These are phyloP conservation scores for Raffaelea albimanens DNA, from an alignment of 2,329 filamentous ascomycete genomes.

Conservation along the genomic window DNA sequence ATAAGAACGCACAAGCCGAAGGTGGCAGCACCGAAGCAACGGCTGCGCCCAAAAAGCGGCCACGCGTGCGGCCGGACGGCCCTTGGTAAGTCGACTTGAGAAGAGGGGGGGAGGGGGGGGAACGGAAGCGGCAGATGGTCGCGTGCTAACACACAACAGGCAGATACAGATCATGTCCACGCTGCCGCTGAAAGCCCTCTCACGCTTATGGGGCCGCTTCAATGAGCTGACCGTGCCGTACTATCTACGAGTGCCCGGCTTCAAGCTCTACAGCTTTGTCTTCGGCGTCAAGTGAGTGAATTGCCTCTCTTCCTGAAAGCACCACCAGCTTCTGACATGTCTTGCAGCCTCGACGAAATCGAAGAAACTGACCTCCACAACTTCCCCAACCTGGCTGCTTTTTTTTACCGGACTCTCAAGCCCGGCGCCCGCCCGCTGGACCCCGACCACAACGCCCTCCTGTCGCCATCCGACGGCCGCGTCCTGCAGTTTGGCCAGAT, in stretches of 20 bases:
- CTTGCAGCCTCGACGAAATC: constrained; percentile 67
- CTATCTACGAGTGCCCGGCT: constrained; percentile 78
- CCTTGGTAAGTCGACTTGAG: constrained; percentile 57
- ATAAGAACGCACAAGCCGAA: constrained; percentile 32
- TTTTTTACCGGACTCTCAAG: constrained; percentile 94
- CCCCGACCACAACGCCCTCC: constrained; percentile 65
- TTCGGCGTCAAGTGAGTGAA: constrained; percentile 68
- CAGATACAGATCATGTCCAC: constrained; percentile 92
- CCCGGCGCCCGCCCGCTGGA: constrained; percentile 80
- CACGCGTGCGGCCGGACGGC: constrained; percentile 67
- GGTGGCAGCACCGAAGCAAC: constrained; percentile 21
- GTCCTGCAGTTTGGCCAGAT: constrained; percentile 89
- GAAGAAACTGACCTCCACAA: constrained; percentile 78
- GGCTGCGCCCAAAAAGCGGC: constrained; percentile 38
- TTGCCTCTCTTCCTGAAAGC: not conserved
- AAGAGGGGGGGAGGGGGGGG: not conserved
- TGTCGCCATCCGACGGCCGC: constrained; percentile 84
- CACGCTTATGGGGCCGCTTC: constrained; percentile 80
- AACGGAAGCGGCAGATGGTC: not conserved
- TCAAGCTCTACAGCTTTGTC: constrained; percentile 81
- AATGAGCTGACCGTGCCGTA: constrained; percentile 86
- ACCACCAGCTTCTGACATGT: not conserved
- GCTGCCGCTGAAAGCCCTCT: constrained; percentile 81
- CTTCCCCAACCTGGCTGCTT: constrained; percentile 88
- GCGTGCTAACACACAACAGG: constrained; percentile 27